Evolutionary conservation across 2,329 filamentous ascomycete genomes (phyloP).

Genomic region (Mycosphaerella sp.): DNA sequence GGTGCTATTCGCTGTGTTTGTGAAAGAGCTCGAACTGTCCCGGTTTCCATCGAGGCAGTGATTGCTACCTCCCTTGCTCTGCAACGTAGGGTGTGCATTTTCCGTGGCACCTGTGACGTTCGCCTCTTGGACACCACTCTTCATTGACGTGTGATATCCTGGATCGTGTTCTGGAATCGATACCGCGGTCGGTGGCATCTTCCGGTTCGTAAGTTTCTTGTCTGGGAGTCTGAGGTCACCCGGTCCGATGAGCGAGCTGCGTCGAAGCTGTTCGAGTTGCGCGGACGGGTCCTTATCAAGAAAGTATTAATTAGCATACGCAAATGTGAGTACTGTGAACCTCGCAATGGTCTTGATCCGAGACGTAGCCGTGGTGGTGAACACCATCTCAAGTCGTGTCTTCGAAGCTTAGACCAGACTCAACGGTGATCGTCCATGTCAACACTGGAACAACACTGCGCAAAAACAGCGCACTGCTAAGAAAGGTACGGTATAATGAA

Average conservation of each 20-base stretch:
- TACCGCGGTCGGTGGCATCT: slow-evolving; percentile 30
- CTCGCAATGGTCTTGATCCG: neutral
- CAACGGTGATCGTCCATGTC: neutral
- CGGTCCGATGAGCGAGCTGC: slow-evolving; percentile 37
- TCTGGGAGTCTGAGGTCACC: slow-evolving; percentile 28
- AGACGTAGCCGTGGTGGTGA: neutral
- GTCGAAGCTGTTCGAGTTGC: slow-evolving; percentile 43
- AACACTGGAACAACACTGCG: slow-evolving; percentile 8
- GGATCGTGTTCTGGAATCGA: slow-evolving; percentile 21
- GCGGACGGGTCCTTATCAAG: slow-evolving; percentile 40
- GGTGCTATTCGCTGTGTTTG: neutral
- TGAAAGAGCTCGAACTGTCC: slow-evolving; percentile 3
- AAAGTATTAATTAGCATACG: slow-evolving; percentile 19
- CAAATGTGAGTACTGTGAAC: neutral
- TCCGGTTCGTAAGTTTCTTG: slow-evolving; percentile 25
- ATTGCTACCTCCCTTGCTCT: slow-evolving; percentile 12
- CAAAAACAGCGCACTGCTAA: slow-evolving; percentile 7
- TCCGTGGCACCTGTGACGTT: neutral
- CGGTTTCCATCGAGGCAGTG: slow-evolving; percentile 9
- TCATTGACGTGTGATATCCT: slow-evolving; percentile 13
- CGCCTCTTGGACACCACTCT: neutral
- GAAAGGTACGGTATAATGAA: slow-evolving; percentile 23
- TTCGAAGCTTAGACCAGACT: neutral
- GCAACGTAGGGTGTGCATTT: neutral
- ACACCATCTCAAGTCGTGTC: neutral